Evolutionary conservation across 305 asterid species (phyloP).

Genomic region (Rubia balearica): DNA sequence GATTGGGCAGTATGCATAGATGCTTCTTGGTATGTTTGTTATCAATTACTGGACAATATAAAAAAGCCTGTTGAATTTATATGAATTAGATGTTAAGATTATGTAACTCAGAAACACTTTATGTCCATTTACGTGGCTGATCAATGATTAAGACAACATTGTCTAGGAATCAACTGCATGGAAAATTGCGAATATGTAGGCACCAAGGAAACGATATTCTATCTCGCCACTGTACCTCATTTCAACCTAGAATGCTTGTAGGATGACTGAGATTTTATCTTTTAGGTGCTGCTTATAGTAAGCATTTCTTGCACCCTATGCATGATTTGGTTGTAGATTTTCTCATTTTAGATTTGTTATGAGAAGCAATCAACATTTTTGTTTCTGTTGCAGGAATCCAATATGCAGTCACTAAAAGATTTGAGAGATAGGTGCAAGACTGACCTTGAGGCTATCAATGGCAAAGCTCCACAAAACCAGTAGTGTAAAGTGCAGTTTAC

Average conservation of each 20-base stretch:
- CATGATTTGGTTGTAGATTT: not conserved
- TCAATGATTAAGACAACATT: not conserved
- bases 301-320: not conserved
- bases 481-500: not conserved
- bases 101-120: not conserved
- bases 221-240: not conserved
- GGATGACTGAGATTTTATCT: not conserved
- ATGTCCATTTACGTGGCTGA: not conserved
- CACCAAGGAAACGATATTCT: not conserved
- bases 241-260: not conserved
- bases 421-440: conserved; percentile 55
- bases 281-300: not conserved
- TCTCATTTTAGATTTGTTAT: not conserved
- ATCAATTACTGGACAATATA: not conserved
- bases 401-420: conserved; percentile 41
- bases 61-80: not conserved
- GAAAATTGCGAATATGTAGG: not conserved
- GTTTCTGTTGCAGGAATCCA: conserved; percentile 42
- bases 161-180: not conserved
- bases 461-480: conserved; percentile 24
- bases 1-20: not conserved
- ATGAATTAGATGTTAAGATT: not conserved
- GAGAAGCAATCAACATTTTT: conserved; percentile 3
- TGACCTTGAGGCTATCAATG: conserved; percentile 37
- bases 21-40: not conserved